Evolutionary conservation across 23 red algal genomes (phyloP), one percentile per base, ranked within the genome.

Genomic region (Agarophyton chilense): DNA sequence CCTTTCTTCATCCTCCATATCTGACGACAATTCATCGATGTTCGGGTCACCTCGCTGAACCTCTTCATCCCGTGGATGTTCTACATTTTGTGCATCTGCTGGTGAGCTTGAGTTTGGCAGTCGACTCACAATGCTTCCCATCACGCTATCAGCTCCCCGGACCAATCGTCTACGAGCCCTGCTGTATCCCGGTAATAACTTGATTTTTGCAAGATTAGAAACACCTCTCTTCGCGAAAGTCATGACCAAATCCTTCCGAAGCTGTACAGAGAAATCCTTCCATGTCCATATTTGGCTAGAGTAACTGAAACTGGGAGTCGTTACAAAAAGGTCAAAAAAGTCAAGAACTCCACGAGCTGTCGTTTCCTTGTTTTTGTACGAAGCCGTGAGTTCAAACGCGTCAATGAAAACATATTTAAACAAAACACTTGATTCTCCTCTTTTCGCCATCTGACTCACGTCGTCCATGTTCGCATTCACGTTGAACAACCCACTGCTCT

Each of bases 381-480:
- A 98, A 52, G 88, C 95, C 29, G 86, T 94, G 43, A 93, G 70
- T 50, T 90, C 63, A 47, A 98, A 92, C 16, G 92, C 91, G 44
- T 92, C 95, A 77, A 98, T 94, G 67, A 94, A 98, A 13, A 98
- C 83, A 65, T 98, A 98, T 66, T 98, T 98, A 54, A 98, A 98
- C 31, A 98, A 72, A 31, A 94, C 90, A 25, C 77, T 94, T 21
- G 84, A 94, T 32, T 86, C 81, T 49, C 84, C 95, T 54, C 95
- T 77, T 85, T 82, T 67, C 8, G 79, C 85, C 90, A 98, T 94
- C 53, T 89, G 68, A 45, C 16, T 63, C 36, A 98, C 81, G 47
- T 94, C 91, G 45, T 90, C 75, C 52, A 78, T 87, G 41, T 67
- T 83, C 25, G 40, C 81, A 84, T 82, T 77, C 79, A 49, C 67